Conservation (phyloP, 306 rosid species). For the Prunus campanulata region DNA sequence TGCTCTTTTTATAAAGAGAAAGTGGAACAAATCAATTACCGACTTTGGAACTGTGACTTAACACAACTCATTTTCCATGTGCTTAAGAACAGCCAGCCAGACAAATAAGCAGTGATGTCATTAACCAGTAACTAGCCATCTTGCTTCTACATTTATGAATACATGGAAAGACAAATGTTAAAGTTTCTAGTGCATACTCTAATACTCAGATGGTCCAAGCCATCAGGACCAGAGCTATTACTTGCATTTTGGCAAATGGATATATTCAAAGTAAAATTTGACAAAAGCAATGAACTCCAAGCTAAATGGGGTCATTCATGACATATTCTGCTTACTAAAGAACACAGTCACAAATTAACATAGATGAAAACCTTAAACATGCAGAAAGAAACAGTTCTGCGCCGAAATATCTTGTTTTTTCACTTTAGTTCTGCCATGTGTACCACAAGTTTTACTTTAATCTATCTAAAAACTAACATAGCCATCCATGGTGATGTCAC, state of each 20-base stretch:
- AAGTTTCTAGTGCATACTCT: not conserved
- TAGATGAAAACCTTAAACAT: not conserved
- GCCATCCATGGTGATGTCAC: not conserved
- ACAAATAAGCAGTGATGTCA: constrained; percentile 2
- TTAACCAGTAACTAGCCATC: not conserved
- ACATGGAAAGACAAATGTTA: not conserved
- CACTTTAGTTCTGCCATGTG: not conserved
- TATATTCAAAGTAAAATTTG: not conserved
- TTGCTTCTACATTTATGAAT: not conserved
- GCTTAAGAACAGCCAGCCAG: not conserved
- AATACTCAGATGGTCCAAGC: not conserved
- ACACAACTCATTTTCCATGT: not conserved
- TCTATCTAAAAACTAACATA: not conserved
- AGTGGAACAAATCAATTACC: not conserved
- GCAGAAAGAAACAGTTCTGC: not conserved
- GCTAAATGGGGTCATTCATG: not conserved
- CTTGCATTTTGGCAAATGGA: not conserved
- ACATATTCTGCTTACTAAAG: not conserved
- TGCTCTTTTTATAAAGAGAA: not conserved
- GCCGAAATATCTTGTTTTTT: not conserved
- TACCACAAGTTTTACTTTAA: not conserved
- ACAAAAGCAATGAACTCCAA: not conserved
- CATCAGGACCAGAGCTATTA: not conserved
- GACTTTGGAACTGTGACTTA: not conserved
- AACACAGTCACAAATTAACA: not conserved